Evolutionary conservation across 257 asterid species (phyloP), one percentile per base, ranked within the genome.

Genomic region (Apocynum venetum): DNA sequence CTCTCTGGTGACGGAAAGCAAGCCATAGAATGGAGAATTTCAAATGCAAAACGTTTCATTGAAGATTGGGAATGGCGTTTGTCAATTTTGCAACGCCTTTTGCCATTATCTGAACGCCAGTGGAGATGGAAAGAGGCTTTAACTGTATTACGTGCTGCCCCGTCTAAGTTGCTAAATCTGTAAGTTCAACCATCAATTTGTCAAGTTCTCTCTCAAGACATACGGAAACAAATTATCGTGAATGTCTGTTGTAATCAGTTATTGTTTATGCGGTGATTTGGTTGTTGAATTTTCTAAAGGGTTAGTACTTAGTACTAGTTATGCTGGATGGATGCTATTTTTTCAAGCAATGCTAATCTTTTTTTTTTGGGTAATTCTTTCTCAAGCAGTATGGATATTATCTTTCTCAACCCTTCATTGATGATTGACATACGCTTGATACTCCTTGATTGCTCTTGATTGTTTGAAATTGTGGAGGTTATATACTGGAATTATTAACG

Each of bases 21-120:
- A 84, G 97, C 96, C 82, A 69, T 93, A 78, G 98, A 93, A 82
- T 95, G 97, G 96, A 87, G 96, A 87, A 82, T 90, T 75, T 79
- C 85, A 86, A 91, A 86, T 74, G 96, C 98, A 78, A 93, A 89
- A 85, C 85, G 87, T 55, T 88, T 86, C 75, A 80, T 91, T 83
- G 98, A 93, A 76, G 99, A 95, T 76, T 95, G 99, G 99, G 97
- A 89, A 82, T 95, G 99, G 99, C 98, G 99, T 67, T 88, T 95
- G 77, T 93, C 96, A 82, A 88, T 95, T 84, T 89, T 95, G 88
- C 98, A 91, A 82, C 83, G 93, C 84, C 97, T 95, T 84, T 85
- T 91, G 78, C 98, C 98, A 72, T 88, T 90, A 83, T 89, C 96
- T 80, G 99, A 90, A 67, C 97, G 97, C 49, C 94, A 90, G 69